Evolutionary conservation across 202 grass and related monocot species (phyloP), one percentile per base, ranked within the genome.

Genomic region (Carex arenaria): DNA sequence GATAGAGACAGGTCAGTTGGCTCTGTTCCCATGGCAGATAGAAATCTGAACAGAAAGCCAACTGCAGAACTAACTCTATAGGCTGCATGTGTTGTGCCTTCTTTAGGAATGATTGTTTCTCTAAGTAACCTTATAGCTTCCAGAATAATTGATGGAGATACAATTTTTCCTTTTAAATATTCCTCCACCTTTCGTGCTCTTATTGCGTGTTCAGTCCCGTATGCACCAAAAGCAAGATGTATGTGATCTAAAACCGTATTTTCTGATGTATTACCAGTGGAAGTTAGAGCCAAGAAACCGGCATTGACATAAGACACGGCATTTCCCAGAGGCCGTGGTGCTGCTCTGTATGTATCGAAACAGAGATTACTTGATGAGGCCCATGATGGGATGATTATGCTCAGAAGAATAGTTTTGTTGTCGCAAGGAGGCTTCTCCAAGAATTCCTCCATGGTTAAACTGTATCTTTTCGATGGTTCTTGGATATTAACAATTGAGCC

Each of bases 331-430:
- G 94, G 94, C 30, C 91, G 88, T 13, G 94, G 90, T 2, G 94
- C 91, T 51, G 94, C 94, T 89, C 90, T 22, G n/a, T 90, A 92
- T 64, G 94, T 97, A 81, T 97, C 83, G 66, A 92, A 97, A 4
- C 72, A 23, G 17, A 97, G 79, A 68, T 38, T 61, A 47, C 15
- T 84, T 64, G 51, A 65, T 67, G 88, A 80, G 74, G 0, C 67
- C 90, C 91, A 94, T 47, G 85, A 68, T 49, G 91, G 94, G 77
- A 97, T 86, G 69, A 86, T 85, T 87, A 94, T 89, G 61, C 81
- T 94, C 18, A 94, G 5, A 3, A 97, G 72, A 61, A 97, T 30
- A 56, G 85, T 94, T 64, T 57, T 89, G 3, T 78, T 18, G 79
- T 88, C 91, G 47, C 81, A 76, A 36, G 91, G 91, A 74, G 89